Conservation (phyloP, 306 rosid species). For the Rosa lucieae region DNA sequence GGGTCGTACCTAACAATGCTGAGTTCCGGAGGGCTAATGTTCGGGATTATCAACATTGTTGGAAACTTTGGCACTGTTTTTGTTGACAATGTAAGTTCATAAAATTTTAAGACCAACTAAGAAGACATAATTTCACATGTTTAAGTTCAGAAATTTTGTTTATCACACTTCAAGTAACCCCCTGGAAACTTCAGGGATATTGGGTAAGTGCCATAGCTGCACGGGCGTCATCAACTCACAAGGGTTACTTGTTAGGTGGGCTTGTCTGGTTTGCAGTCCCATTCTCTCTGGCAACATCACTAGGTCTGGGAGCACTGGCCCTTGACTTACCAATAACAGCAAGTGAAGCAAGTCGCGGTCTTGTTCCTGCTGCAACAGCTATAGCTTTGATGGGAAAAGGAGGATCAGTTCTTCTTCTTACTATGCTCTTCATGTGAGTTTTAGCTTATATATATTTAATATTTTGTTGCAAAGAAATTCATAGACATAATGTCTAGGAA, state of each 20-base stretch:
- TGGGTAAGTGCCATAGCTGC: slow-evolving; percentile 99
- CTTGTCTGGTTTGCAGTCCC: slow-evolving; percentile 99
- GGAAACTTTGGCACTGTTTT: slow-evolving; percentile 95
- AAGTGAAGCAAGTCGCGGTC: slow-evolving; percentile 81
- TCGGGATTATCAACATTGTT: slow-evolving; percentile 82
- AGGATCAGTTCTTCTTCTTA: slow-evolving; percentile 85
- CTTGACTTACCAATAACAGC: slow-evolving; percentile 77
- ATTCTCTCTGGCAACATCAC: slow-evolving; percentile 86
- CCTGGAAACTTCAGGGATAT: slow-evolving; percentile 63
- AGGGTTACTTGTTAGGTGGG: slow-evolving; percentile 94
- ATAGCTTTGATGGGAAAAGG: slow-evolving; percentile 95
- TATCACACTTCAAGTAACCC: background rate
- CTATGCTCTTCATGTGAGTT: slow-evolving; percentile 94
- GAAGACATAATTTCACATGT: slow-evolving; percentile 9
- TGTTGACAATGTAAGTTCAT: slow-evolving; percentile 80
- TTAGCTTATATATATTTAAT: background rate
- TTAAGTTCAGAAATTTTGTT: slow-evolving; percentile 1
- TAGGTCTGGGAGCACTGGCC: slow-evolving; percentile 92
- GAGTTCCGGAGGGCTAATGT: slow-evolving; percentile 88
- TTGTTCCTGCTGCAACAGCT: slow-evolving; percentile 95
- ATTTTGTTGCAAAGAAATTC: background rate
- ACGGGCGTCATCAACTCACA: slow-evolving; percentile 91
- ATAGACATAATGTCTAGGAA: background rate
- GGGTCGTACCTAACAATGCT: slow-evolving; percentile 90
- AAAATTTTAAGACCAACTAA: slow-evolving; percentile 1